Conservation (phyloP, 1,284 basidiomycete species). For the Microbotryomycetes sp. region DNA sequence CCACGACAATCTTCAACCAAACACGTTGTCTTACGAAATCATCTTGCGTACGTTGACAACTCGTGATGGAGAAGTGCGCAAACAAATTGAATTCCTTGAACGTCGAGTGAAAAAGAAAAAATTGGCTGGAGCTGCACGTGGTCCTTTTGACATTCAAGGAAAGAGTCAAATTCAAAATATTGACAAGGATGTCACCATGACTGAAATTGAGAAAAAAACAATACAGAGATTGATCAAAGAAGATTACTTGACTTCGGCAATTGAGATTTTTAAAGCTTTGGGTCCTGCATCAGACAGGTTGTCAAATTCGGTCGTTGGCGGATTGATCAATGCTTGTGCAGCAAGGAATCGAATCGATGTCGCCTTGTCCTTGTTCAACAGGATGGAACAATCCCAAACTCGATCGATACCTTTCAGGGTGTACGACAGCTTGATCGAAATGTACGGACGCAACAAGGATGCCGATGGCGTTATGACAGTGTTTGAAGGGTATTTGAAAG, state of each 20-base stretch:
- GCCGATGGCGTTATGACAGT: slow-evolving; percentile 57
- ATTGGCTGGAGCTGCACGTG: slow-evolving; percentile 1
- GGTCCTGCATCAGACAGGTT: slow-evolving; percentile 41
- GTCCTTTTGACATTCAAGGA: background rate
- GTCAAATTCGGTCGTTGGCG: slow-evolving; percentile 43
- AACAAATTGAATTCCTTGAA: slow-evolving; percentile 49
- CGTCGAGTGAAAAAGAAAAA: slow-evolving; percentile 41
- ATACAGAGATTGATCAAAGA: slow-evolving; percentile 51
- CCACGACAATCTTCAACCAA: slow-evolving; percentile 57
- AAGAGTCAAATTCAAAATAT: slow-evolving; percentile 10
- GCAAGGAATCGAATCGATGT: slow-evolving; percentile 55
- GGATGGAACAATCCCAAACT: slow-evolving; percentile 53
- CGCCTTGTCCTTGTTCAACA: slow-evolving; percentile 62
- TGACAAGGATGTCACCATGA: slow-evolving; percentile 5
- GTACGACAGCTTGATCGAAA: slow-evolving; percentile 58
- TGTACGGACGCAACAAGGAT: slow-evolving; percentile 55
- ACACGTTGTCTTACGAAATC: slow-evolving; percentile 59
- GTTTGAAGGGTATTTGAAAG: slow-evolving; percentile 58
- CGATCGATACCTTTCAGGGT: slow-evolving; percentile 47
- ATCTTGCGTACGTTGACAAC: slow-evolving; percentile 63
- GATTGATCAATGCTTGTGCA: slow-evolving; percentile 61
- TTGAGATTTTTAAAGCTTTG: slow-evolving; percentile 65
- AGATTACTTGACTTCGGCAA: slow-evolving; percentile 62
- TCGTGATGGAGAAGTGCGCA: slow-evolving; percentile 64
- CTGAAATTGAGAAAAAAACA: slow-evolving; percentile 9